These are phyloP conservation scores for Sarocladium oryzae DNA, from an alignment of 2,329 filamentous ascomycete genomes.

Conservation along the genomic window DNA sequence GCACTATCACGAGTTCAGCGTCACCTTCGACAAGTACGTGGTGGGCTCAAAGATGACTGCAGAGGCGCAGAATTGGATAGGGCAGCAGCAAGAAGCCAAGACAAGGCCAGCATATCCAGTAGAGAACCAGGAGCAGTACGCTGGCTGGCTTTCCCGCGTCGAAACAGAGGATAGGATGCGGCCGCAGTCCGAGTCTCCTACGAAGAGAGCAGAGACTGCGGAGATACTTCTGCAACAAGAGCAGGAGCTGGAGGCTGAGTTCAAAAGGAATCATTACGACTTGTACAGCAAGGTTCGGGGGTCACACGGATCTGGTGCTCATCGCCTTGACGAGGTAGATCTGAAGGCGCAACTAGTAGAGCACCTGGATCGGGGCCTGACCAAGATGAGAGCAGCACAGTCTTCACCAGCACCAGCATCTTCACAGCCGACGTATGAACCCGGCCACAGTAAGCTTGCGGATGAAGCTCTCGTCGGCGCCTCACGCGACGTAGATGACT, in stretches of 20 bases:
- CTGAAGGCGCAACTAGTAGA: conserved; percentile 41
- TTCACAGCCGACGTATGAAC: conserved; percentile 16
- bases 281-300: conserved; percentile 39
- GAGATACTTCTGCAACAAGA: conserved; percentile 38
- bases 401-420: conserved; percentile 14
- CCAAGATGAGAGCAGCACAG: conserved; percentile 32
- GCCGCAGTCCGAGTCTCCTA: conserved; percentile 29
- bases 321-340: conserved; percentile 33
- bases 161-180: conserved; percentile 35
- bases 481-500: conserved; percentile 25
- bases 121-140: conserved; percentile 33
- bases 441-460: conserved; percentile 24
- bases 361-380: conserved; percentile 39
- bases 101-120: conserved; percentile 13
- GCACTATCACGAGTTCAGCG: conserved; percentile 48
- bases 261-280: conserved; percentile 37
- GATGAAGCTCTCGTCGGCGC: conserved; percentile 11
- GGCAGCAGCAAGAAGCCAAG: conserved; percentile 17
- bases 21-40: conserved; percentile 46
- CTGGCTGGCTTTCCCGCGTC: conserved; percentile 37
- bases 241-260: conserved; percentile 41
- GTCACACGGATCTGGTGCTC: conserved; percentile 21
- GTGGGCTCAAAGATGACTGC: conserved; percentile 35
- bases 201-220: conserved; percentile 32
- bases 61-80: conserved; percentile 33